phyloP scores from a whole-genome alignment of 1,284 basidiomycete genomes.

The Sphaerobolus stellatus region DNA sequence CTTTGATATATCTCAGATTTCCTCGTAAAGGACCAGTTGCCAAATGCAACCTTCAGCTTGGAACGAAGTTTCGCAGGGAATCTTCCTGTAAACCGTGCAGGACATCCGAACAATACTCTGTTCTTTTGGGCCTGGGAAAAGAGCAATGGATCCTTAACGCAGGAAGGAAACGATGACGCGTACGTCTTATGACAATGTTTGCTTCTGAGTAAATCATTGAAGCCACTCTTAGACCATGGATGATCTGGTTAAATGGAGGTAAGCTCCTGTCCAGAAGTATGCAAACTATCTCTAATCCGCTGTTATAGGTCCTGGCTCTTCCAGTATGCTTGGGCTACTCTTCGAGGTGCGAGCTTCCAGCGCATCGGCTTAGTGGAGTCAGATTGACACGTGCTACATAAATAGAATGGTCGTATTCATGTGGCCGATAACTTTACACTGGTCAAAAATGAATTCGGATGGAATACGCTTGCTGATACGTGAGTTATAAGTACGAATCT shows the following conservation, averaged over 20 bases:
- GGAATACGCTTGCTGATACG: conserved; percentile 59
- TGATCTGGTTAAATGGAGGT: conserved; percentile 76
- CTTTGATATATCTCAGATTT: conserved; percentile 36
- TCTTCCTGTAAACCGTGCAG: conserved; percentile 59
- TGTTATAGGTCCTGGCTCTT: conserved; percentile 72
- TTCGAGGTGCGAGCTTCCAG: conserved; percentile 60
- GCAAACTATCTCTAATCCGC: too few relatives aligned
- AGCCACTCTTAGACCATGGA: conserved; percentile 46
- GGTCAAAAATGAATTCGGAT: conserved; percentile 52
- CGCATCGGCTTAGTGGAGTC: too few relatives aligned
- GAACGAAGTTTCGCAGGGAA: conserved; percentile 65
- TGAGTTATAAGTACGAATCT: not conserved
- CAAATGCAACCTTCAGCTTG: conserved; percentile 61
- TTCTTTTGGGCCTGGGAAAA: conserved; percentile 75
- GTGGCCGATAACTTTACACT: conserved; percentile 50
- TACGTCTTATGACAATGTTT: not conserved
- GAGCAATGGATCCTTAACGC: conserved; percentile 56
- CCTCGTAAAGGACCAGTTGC: conserved; percentile 53
- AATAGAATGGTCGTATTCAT: conserved; percentile 65
- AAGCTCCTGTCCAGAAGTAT: too few relatives aligned
- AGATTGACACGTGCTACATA: too few relatives aligned
- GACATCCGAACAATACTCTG: conserved; percentile 67
- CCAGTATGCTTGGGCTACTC: conserved; percentile 62
- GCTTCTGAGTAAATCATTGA: not conserved
- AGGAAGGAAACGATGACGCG: conserved; percentile 26